Percentiles rank a stretch among this genome's conserved stretches.
These are phyloP conservation scores for Arachnomyces sp. DNA, from an alignment of 2,329 filamentous ascomycete species.

Conservation along the genomic window DNA sequence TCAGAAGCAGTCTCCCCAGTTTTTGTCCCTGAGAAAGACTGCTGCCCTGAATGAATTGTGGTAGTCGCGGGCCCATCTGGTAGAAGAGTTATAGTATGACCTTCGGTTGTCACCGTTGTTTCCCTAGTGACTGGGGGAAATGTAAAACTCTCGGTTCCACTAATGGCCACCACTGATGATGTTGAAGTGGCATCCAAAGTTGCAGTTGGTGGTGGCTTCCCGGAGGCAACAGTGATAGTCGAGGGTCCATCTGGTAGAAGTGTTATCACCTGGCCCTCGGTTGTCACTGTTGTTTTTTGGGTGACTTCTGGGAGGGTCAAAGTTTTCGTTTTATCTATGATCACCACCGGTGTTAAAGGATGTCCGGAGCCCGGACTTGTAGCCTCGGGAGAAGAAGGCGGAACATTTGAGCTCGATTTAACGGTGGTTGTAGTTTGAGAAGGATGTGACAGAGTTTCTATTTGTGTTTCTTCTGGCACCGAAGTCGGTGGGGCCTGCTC, in stretches of 20 bases:
- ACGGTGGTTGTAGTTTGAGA: not conserved
- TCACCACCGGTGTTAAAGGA: not conserved
- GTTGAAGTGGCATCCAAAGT: not conserved
- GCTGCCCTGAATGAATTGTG: not conserved
- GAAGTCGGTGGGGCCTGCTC: conserved; percentile 1
- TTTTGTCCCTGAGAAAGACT: not conserved
- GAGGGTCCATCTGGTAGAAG: not conserved
- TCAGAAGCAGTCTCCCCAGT: too few species aligned
- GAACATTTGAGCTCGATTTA: not conserved
- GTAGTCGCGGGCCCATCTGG: conserved; percentile 2
- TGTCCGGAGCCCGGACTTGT: not conserved
- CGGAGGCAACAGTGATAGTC: not conserved
- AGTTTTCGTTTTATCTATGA: not conserved
- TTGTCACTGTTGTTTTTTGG: conserved; percentile 2
- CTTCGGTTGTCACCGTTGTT: conserved; percentile 3
- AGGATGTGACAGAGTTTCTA: conserved; percentile 1
- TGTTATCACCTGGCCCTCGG: not conserved
- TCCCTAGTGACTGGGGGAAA: not conserved
- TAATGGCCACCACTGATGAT: not conserved
- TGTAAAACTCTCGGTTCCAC: conserved; percentile 1
- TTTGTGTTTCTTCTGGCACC: conserved; percentile 2
- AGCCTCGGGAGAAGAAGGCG: not conserved
- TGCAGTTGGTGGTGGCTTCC: not conserved
- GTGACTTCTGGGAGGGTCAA: not conserved
- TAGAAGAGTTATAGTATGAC: not conserved